Evolutionary conservation across 2,329 filamentous ascomycete species (phyloP).

Genomic region (Stagonosporopsis chrysanthemi): DNA sequence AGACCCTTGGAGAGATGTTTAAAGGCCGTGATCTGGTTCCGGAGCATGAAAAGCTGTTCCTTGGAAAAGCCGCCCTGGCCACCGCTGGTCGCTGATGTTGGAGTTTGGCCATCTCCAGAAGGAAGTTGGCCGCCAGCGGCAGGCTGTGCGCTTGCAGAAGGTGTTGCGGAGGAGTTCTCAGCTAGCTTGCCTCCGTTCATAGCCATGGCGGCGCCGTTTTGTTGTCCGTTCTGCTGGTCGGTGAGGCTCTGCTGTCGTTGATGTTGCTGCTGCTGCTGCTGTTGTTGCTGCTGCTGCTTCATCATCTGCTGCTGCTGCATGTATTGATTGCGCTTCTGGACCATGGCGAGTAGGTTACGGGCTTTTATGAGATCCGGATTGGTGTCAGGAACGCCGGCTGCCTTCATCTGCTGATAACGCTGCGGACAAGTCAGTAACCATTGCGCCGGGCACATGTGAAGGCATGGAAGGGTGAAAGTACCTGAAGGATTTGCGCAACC

Average conservation of each 20-base stretch:
- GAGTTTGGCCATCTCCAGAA: conserved; percentile 51
- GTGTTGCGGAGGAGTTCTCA: conserved; percentile 34
- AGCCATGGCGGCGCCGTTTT: conserved; percentile 54
- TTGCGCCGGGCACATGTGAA: conserved; percentile 12
- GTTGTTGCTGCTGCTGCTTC: conserved; percentile 61
- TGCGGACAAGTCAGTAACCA: conserved; percentile 56
- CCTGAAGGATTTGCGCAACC: conserved; percentile 75
- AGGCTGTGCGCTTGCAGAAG: conserved; percentile 34
- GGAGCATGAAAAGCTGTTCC: conserved; percentile 79
- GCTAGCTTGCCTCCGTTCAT: conserved; percentile 58
- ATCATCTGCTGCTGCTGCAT: conserved; percentile 41
- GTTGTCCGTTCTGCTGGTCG: conserved; percentile 56
- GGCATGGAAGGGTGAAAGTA: conserved; percentile 51
- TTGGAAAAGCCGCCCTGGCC: conserved; percentile 48
- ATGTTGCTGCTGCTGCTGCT: conserved; percentile 65
- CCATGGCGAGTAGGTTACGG: conserved; percentile 74
- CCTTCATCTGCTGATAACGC: conserved; percentile 91
- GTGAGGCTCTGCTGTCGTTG: conserved; percentile 63
- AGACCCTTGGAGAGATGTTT: conserved; percentile 88
- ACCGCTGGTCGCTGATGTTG: conserved; percentile 38
- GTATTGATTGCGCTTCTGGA: conserved; percentile 69
- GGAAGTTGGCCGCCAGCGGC: conserved; percentile 35
- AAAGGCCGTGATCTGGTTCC: conserved; percentile 90
- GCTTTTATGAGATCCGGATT: conserved; percentile 90
- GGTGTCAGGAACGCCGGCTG: conserved; percentile 77